phyloP scores from a whole-genome alignment of 1,284 basidiomycete genomes.

The Leccinum pachyderme region DNA sequence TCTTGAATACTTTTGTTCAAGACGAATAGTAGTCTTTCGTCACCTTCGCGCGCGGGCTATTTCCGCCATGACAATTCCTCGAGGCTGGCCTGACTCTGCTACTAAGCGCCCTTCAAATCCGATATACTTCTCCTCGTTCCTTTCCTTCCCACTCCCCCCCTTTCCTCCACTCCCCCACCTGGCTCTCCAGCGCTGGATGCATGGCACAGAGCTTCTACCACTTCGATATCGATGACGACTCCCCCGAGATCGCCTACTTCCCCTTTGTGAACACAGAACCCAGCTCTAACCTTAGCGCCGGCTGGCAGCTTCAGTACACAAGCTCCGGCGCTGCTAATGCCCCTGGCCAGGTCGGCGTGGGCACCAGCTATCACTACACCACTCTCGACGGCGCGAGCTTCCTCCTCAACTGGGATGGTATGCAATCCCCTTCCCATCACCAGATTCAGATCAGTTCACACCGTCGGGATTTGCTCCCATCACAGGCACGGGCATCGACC shows the following conservation, averaged over 20 bases:
- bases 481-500: conserved; percentile 54
- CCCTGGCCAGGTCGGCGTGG: conserved; percentile 47
- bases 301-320: conserved; percentile 65
- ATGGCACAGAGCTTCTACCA: conserved; percentile 51
- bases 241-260: conserved; percentile 59
- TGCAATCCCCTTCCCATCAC: conserved; percentile 15
- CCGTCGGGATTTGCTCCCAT: not conserved
- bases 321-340: conserved; percentile 46
- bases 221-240: conserved; percentile 63
- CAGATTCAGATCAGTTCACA: not conserved
- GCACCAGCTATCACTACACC: conserved; percentile 60
- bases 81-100: conserved; percentile 20
- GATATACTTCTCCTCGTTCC: conserved; percentile 13
- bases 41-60: conserved; percentile 17
- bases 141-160: conserved; percentile 13
- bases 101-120: conserved; percentile 8
- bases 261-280: conserved; percentile 51
- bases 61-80: conserved; percentile 28
- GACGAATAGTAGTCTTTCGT: not conserved
- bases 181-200: conserved; percentile 35
- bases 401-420: conserved; percentile 60
- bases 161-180: conserved; percentile 7
- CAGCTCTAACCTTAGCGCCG: conserved; percentile 45
- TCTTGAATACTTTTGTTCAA: not conserved
- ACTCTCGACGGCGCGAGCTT: conserved; percentile 53